Evolutionary conservation across 129 eudicot genomes (phyloP).

Genomic region (Ambrosia artemisiifolia): DNA sequence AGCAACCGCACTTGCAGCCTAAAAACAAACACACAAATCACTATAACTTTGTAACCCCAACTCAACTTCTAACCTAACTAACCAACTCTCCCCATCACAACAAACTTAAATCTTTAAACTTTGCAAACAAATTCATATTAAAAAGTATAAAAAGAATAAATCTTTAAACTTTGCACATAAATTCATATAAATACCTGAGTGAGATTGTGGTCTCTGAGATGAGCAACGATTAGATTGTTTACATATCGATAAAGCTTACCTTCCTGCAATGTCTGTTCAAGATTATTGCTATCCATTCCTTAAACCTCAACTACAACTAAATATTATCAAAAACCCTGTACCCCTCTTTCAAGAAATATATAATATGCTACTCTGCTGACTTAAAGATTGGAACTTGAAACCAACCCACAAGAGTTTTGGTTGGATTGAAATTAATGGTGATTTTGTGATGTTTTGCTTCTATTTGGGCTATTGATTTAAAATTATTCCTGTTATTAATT

Average conservation of each 20-base stretch:
- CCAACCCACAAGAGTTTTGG: no score
- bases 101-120: not conserved
- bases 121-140: not conserved
- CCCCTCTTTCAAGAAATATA: not conserved
- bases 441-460: no score
- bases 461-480: no score
- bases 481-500: no score
- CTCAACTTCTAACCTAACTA: not conserved
- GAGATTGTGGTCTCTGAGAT: conserved; percentile 76
- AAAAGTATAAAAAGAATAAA: not conserved
- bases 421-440: no score
- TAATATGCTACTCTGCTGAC: not conserved
- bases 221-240: conserved; percentile 72
- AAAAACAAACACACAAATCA: not conserved
- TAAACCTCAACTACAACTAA: not conserved
- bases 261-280: conserved; percentile 75
- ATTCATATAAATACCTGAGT: conserved; percentile 53
- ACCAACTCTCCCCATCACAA: not conserved
- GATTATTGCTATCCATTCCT: conserved; percentile 41
- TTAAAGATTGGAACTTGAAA: no score
- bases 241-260: conserved; percentile 77
- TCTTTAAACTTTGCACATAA: not conserved
- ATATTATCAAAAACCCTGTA: not conserved
- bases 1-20: conserved; percentile 96
- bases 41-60: not conserved